Conservation (phyloP, 2,329 filamentous ascomycete genomes). For the Trichoderma brevicompactum region DNA sequence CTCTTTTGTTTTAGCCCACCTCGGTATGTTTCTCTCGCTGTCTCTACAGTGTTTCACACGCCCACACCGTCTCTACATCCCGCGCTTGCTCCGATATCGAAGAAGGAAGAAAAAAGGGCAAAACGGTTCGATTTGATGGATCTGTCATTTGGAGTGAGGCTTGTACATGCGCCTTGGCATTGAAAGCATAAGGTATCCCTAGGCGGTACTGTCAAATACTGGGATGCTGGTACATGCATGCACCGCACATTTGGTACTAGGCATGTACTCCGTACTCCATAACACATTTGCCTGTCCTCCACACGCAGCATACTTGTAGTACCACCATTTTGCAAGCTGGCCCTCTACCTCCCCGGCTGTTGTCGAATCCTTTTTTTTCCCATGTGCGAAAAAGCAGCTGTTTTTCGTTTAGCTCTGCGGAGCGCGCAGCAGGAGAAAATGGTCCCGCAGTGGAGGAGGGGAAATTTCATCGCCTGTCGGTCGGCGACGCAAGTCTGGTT, state of each 20-base stretch:
- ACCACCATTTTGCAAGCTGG: background rate
- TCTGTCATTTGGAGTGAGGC: too few relatives aligned
- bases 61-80: slow-evolving; percentile 17
- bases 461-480: background rate
- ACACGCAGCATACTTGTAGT: background rate
- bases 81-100: too few relatives aligned
- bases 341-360: background rate
- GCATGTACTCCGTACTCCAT: too few relatives aligned
- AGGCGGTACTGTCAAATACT: too few relatives aligned
- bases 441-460: slow-evolving; percentile 14
- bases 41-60: slow-evolving; percentile 8
- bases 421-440: slow-evolving; percentile 1
- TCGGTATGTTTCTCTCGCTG: background rate
- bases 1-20: slow-evolving; percentile 18
- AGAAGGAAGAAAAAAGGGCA: too few relatives aligned
- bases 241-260: too few relatives aligned
- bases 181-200: too few relatives aligned
- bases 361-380: background rate
- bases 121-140: too few relatives aligned
- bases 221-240: too few relatives aligned
- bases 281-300: background rate
- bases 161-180: too few relatives aligned
- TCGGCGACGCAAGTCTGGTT: too few relatives aligned
- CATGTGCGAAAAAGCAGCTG: slow-evolving; percentile 8
- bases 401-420: slow-evolving; percentile 15